Conservation (phyloP, 2,329 filamentous ascomycete species). For the Clarireedia hainanense region DNA sequence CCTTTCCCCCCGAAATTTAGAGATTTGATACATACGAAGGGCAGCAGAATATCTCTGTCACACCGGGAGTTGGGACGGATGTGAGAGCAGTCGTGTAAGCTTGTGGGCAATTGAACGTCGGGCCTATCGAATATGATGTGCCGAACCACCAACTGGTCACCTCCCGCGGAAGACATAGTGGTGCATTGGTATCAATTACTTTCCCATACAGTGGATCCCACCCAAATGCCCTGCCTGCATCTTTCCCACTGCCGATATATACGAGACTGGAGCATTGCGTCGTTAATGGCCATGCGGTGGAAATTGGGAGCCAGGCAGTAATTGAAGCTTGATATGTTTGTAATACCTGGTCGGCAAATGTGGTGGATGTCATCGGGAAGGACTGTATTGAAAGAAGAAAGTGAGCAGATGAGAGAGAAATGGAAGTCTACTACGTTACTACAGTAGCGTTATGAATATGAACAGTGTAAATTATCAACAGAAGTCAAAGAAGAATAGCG, state of each 20-base stretch:
- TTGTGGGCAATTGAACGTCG: not conserved
- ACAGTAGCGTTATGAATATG: not conserved
- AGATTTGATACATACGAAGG: not conserved
- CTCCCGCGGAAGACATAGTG: conserved; percentile 2
- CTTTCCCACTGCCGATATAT: not conserved
- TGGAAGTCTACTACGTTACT: not conserved
- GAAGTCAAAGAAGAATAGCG: not conserved
- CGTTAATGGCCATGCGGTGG: not conserved
- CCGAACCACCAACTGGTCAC: conserved; percentile 5
- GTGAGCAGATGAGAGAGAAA: not conserved
- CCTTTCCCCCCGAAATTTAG: not conserved
- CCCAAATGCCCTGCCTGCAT: not conserved
- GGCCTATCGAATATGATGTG: not conserved
- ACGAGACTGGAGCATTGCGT: not conserved
- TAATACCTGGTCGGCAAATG: not conserved
- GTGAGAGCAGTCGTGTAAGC: conserved; percentile 4
- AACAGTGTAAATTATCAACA: not conserved
- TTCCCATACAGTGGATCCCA: conserved; percentile 4
- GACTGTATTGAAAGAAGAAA: not conserved
- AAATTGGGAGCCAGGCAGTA: conserved; percentile 3
- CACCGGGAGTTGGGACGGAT: not conserved
- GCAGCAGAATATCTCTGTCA: conserved; percentile 5
- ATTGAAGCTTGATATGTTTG: not conserved
- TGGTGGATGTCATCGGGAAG: not conserved
- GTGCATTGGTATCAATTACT: conserved; percentile 1